phyloP scores from a whole-genome alignment of 148 eudicot species.

The Chenopodium suecicum region DNA sequence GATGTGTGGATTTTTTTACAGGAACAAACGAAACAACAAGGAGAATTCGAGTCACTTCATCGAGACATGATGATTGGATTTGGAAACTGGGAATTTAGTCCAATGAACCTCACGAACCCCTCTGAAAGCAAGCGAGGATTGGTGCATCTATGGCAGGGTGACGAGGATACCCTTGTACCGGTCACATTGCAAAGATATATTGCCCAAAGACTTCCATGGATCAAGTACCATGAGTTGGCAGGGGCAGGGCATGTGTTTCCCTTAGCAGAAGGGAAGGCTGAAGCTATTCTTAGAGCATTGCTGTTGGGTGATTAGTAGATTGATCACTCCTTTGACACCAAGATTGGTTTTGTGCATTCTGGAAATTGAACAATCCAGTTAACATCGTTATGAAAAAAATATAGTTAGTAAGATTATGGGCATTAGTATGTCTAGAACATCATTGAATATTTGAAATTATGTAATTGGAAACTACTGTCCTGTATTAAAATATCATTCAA shows the following conservation, averaged over 20 bases:
- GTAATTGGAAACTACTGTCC: too few relatives aligned
- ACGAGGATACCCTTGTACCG: conserved; percentile 50
- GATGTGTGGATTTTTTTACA: background rate
- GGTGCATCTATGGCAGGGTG: conserved; percentile 57
- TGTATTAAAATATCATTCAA: too few relatives aligned
- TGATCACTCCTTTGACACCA: background rate
- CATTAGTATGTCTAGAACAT: too few relatives aligned
- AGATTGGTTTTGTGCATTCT: background rate
- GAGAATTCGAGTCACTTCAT: conserved; percentile 38
- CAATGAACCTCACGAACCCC: conserved; percentile 36
- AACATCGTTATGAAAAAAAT: too few relatives aligned
- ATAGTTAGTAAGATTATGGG: too few relatives aligned
- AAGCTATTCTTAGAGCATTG: conserved; percentile 31
- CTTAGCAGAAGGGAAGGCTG: conserved; percentile 34
- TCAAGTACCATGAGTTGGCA: conserved; percentile 45
- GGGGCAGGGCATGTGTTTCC: conserved; percentile 52
- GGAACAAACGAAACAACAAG: conserved; percentile 34
- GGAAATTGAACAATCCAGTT: too few relatives aligned
- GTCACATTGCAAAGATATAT: conserved; percentile 44
- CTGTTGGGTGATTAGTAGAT: conserved; percentile 9
- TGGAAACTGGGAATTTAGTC: conserved; percentile 47
- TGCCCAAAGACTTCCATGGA: conserved; percentile 45
- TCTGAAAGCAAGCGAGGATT: conserved; percentile 5
- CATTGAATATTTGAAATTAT: too few relatives aligned
- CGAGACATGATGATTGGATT: conserved; percentile 44